phyloP scores from a whole-genome alignment of 768 basidiomycete species.

The Amanita polypyramis region DNA sequence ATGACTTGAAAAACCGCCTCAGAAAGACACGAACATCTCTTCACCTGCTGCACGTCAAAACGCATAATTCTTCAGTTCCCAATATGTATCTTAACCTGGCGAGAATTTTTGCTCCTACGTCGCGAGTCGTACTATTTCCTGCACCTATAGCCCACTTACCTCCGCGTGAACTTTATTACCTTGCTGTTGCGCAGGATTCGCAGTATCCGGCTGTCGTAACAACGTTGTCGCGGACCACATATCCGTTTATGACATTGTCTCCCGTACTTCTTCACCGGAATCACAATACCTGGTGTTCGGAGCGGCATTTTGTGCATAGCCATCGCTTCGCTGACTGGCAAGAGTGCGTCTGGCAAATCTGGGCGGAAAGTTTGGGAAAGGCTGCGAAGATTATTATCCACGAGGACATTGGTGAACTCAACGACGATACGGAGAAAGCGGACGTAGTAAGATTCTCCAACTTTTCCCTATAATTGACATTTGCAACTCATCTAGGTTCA shows the following conservation, averaged over 20 bases:
- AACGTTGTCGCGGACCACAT: slow-evolving; percentile 19
- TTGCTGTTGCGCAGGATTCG: slow-evolving; percentile 5
- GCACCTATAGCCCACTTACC: slow-evolving; percentile 22
- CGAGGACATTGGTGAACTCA: not conserved
- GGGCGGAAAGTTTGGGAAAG: slow-evolving; percentile 42
- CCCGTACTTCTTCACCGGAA: slow-evolving; percentile 35
- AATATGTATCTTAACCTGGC: slow-evolving; percentile 56
- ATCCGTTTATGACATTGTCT: slow-evolving; percentile 29
- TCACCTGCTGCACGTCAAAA: slow-evolving; percentile 37
- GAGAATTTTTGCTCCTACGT: slow-evolving; percentile 43
- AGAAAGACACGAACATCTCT: slow-evolving; percentile 23
- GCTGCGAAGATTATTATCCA: not conserved
- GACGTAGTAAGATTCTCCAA: not conserved
- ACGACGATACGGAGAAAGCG: not conserved
- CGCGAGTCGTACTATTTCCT: slow-evolving; percentile 41
- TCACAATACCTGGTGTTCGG: slow-evolving; percentile 50
- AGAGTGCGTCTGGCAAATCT: slow-evolving; percentile 58
- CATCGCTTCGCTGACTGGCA: slow-evolving; percentile 46
- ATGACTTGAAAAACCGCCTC: slow-evolving; percentile 13
- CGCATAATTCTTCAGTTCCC: slow-evolving; percentile 25
- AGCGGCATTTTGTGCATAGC: slow-evolving; percentile 35
- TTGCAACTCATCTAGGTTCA: slow-evolving; percentile 26
- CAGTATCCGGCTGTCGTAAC: slow-evolving; percentile 13
- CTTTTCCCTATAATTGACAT: slow-evolving; percentile 10
- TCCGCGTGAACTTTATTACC: slow-evolving; percentile 11